These are phyloP conservation scores for Ramaria sp. DNA, from an alignment of 768 basidiomycete genomes.

Conservation along the genomic window DNA sequence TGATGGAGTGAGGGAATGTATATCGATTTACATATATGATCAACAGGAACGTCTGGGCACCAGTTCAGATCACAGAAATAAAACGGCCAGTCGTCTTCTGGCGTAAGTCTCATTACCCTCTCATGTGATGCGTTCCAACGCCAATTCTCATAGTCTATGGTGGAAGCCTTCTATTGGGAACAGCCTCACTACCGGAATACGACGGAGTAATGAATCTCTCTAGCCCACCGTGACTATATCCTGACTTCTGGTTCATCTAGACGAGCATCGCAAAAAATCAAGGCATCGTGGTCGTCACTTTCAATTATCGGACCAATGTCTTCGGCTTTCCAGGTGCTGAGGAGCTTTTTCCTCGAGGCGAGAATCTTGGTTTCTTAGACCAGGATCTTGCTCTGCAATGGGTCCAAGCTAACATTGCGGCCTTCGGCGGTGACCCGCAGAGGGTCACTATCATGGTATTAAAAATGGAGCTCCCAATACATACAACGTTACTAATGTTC, in stretches of 20 bases:
- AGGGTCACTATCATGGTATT: constrained; percentile 26
- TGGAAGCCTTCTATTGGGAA: constrained; percentile 3
- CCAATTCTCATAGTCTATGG: neutral
- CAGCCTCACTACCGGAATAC: neutral
- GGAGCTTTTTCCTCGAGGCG: constrained; percentile 10
- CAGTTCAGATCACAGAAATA: neutral
- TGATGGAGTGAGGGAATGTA: neutral
- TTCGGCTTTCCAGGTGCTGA: constrained; percentile 37
- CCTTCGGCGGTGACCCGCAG: constrained; percentile 27
- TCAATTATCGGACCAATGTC: constrained; percentile 44
- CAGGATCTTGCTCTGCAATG: constrained; percentile 35
- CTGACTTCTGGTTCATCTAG: neutral
- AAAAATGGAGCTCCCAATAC: neutral
- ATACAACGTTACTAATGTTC: neutral
- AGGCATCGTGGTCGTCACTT: constrained; percentile 4
- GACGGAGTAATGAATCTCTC: neutral
- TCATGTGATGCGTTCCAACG: neutral
- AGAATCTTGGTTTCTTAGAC: constrained; percentile 51
- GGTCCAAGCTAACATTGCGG: constrained; percentile 24
- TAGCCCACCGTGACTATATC: neutral
- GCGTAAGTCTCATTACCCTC: neutral
- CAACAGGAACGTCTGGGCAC: constrained; percentile 6
- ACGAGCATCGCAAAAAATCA: constrained; percentile 4
- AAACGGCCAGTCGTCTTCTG: constrained; percentile 1
- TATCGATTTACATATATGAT: neutral